Base-by-base conservation (phyloP, 495 filamentous ascomycete genomes). In the Penicillium verhagenii region DNA sequence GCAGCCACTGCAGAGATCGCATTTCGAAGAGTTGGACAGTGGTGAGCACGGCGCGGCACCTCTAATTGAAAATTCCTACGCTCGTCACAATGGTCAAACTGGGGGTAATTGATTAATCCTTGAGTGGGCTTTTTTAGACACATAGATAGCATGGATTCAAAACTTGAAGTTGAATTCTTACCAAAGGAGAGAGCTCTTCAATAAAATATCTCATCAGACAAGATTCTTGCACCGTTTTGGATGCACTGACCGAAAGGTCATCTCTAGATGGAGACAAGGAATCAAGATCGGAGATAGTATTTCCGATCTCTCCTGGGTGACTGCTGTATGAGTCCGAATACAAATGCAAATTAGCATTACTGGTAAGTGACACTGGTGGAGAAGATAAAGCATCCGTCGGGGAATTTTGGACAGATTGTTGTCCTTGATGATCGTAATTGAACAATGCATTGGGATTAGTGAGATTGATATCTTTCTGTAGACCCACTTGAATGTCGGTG, bases 81-180 rank as follows among this genome's bases (percentile, higher is more conserved):
- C 6, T 62, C 58, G 42, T 69, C 66, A 33, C 66, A 69, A 42
- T 62, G 58, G 29, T 69, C 66, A 44, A 69, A 69, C 66, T 69
- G 19, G 9, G 7, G 23, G 6, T 1, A 25, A 21, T 59, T 43
- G 57, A 7, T 39, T 24, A 6, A 33, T 20, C 6, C 3, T n/a
- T n/a, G n/a, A n/a, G n/a, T n/a, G n/a, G n/a, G n/a, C n/a, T n/a
- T n/a, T n/a, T n/a, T n/a, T n/a, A n/a, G n/a, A n/a, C n/a, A n/a
- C n/a, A n/a, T n/a, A n/a, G n/a, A n/a, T n/a, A n/a, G n/a, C n/a
- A 24, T 1, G 18, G 23, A 21, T n/a, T 9, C 16, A 24, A 2
- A 50, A 9, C n/a, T n/a, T n/a, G 18, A n/a, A 8, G 4, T 24
- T 43, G n/a, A n/a, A 21, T 4, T 26, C 56, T 37, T 63, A 69